Evolutionary conservation across 2,329 filamentous ascomycete species (phyloP), one percentile per base, ranked within the genome.

Genomic region (Grosmannia huntii): DNA sequence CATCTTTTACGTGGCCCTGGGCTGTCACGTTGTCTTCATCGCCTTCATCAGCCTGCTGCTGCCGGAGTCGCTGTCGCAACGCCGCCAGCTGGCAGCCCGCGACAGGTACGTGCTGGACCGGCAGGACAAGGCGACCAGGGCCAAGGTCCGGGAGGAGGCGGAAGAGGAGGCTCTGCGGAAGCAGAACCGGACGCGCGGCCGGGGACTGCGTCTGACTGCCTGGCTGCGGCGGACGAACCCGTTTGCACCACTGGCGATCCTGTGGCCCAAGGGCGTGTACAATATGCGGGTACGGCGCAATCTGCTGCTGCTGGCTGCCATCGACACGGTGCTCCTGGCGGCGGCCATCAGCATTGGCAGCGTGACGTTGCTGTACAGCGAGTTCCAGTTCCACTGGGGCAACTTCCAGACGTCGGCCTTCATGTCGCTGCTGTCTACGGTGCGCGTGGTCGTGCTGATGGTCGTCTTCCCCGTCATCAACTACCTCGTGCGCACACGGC

Each of bases 321-420:
- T 91, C 58, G 94, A 97, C 67, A 88, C 86, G 28, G 83, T 89
- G 62, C 81, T 95, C 63, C 86, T 96, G 61, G 87, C 89, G 25
- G 81, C 90, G 0, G 84, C 86, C 9, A 88, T 96, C 78, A 89
- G 91, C 53, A 81, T 84, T 0, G 84, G 89, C 61, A 83, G 85
- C n/a, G 84, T 96, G 41, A 77, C 94, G 23, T 78, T 97, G 58
- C 81, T 96, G 57, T 99, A 97, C 71, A 84, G 84, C 27, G 85
- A 89, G 63, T 86, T 81, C 65, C 80, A 84, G 64, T 97, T 96
- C 67, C 76, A 80, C 57, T 97, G 94, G 94, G 81, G 82, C 53
- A 90, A 85, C 46, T 78, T 89, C 59, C 86, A 96, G 69, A 87
- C 86, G 14, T 89, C 87, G 51, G 77, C 84, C 19, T 96, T 90